These are phyloP conservation scores for Colletotrichum agaves DNA, from an alignment of 2,329 filamentous ascomycete genomes.

Conservation along the genomic window DNA sequence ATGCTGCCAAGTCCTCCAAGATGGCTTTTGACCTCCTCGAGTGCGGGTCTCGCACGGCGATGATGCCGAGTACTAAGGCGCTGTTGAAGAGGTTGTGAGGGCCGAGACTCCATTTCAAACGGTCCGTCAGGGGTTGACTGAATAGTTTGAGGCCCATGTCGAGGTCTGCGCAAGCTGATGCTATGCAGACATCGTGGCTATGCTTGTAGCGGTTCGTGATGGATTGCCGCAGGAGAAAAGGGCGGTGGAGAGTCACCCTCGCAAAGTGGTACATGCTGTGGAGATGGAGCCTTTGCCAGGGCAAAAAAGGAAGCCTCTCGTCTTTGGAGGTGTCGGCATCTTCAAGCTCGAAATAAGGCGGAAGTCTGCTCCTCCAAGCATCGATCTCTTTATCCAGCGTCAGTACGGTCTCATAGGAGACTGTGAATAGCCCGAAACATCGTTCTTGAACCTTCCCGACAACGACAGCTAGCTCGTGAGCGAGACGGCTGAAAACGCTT, in stretches of 20 bases:
- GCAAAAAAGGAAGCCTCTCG: slow-evolving; percentile 42
- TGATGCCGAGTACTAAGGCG: slow-evolving; percentile 49
- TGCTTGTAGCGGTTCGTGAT: slow-evolving; percentile 52
- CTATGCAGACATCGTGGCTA: slow-evolving; percentile 53
- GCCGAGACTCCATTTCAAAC: slow-evolving; percentile 48
- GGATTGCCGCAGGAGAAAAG: slow-evolving; percentile 51
- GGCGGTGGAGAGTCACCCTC: slow-evolving; percentile 52
- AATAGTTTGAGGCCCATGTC: slow-evolving; percentile 49
- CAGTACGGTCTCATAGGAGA: slow-evolving; percentile 51
- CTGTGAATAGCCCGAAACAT: slow-evolving; percentile 49
- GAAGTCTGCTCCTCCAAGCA: slow-evolving; percentile 46
- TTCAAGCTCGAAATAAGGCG: slow-evolving; percentile 48
- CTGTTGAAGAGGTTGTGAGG: slow-evolving; percentile 55
- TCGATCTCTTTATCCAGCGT: slow-evolving; percentile 48
- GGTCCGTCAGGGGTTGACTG: slow-evolving; percentile 45
- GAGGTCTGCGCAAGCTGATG: slow-evolving; percentile 53
- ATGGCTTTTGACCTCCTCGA: slow-evolving; percentile 45
- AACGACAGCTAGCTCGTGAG: slow-evolving; percentile 48
- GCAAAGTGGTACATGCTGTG: slow-evolving; percentile 54
- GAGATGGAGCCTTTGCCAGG: slow-evolving; percentile 51
- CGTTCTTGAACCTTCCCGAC: slow-evolving; percentile 52
- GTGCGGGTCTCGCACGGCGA: slow-evolving; percentile 46
- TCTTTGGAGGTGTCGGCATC: slow-evolving; percentile 48
- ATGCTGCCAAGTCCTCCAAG: slow-evolving; percentile 51
- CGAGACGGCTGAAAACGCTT: slow-evolving; percentile 46